These are phyloP conservation scores for Fusarium sp. DNA, from an alignment of 2,329 filamentous ascomycete genomes.

Conservation along the genomic window DNA sequence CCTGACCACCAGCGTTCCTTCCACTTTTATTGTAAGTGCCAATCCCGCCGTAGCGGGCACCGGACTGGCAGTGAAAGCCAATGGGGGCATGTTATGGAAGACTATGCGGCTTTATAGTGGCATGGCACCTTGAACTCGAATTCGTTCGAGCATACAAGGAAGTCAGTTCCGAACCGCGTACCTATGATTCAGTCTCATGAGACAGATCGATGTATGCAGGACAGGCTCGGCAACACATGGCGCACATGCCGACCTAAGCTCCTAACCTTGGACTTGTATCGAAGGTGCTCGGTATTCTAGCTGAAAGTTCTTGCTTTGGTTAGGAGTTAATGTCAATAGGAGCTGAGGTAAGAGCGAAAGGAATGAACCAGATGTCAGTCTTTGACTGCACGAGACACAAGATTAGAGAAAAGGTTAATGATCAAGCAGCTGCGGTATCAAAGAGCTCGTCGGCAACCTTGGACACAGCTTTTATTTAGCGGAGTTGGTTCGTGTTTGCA, in stretches of 20 bases:
- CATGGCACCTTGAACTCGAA: not conserved
- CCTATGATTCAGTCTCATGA: not conserved
- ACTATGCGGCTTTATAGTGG: not conserved
- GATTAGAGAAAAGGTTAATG: not conserved
- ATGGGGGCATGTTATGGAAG: not conserved
- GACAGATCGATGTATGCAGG: not conserved
- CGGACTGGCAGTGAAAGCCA: slow-evolving; percentile 12
- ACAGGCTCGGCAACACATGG: not conserved
- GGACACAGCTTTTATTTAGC: not conserved
- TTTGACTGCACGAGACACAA: not conserved
- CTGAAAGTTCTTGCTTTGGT: not conserved
- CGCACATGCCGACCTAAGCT: not conserved
- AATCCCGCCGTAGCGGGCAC: slow-evolving; percentile 10
- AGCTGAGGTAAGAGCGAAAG: not conserved
- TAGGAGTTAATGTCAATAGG: not conserved
- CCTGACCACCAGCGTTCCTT: slow-evolving; percentile 16
- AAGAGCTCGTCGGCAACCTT: not conserved
- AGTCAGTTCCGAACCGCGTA: not conserved
- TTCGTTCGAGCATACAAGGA: not conserved
- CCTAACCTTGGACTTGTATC: not conserved
- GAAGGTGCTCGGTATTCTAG: not conserved
- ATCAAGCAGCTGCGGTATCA: not conserved
- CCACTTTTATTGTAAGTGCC: not conserved
- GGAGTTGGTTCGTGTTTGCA: not conserved
- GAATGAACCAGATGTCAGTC: not conserved